phyloP scores from a whole-genome alignment of 768 basidiomycete genomes.

The Lentinus tigrinus region DNA sequence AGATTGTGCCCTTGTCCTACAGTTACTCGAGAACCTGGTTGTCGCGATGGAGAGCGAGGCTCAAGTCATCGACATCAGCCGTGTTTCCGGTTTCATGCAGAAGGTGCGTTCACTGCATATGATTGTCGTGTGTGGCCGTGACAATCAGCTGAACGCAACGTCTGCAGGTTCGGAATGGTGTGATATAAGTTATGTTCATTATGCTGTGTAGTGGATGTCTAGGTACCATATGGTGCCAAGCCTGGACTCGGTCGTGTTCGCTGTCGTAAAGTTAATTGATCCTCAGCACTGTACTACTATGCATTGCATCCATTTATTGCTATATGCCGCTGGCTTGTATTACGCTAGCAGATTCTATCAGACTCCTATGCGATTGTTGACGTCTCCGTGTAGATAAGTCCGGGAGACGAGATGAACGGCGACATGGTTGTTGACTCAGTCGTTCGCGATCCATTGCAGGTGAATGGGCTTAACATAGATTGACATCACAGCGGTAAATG shows the following conservation, averaged over 20 bases:
- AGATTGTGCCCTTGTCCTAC: conserved; percentile 12
- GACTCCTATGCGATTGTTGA: too few species aligned
- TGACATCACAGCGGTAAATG: too few species aligned
- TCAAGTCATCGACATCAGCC: conserved; percentile 76
- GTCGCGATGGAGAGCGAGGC: conserved; percentile 87
- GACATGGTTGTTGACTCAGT: too few species aligned
- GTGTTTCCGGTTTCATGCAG: conserved; percentile 90
- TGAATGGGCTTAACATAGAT: too few species aligned
- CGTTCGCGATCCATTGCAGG: too few species aligned
- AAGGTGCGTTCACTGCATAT: conserved; percentile 48
- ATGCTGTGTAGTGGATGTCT: not conserved
- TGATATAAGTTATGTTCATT: conserved; percentile 39
- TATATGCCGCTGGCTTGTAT: too few species aligned
- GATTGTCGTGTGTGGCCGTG: not conserved
- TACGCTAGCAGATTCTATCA: too few species aligned
- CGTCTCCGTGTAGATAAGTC: too few species aligned
- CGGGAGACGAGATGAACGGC: too few species aligned
- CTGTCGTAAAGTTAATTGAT: conserved; percentile 5
- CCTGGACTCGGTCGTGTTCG: not conserved
- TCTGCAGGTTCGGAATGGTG: conserved; percentile 57
- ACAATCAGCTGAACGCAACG: not conserved
- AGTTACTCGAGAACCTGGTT: conserved; percentile 85
- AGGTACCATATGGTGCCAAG: not conserved
- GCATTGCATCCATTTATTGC: conserved; percentile 5
- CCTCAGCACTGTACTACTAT: conserved; percentile 19